These are phyloP conservation scores for Fusarium sp. DNA, from an alignment of 2,329 filamentous ascomycete genomes.

Conservation along the genomic window DNA sequence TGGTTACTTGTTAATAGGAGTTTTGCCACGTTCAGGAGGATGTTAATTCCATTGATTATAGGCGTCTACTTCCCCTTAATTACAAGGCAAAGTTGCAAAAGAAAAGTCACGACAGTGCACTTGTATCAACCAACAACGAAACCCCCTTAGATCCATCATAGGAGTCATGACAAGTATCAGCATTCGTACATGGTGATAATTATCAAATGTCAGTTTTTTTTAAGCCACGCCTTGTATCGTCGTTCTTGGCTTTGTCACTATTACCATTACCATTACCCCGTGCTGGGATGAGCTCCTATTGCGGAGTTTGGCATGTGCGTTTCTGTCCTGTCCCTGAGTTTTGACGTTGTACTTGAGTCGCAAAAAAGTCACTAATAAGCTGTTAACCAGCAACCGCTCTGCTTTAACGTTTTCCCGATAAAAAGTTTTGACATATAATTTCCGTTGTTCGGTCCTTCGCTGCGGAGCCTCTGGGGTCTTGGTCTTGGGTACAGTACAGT, in stretches of 20 bases:
- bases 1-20: not conserved
- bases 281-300: constrained; percentile 5
- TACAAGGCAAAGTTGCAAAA: constrained; percentile 1
- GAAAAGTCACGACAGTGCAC: constrained; percentile 6
- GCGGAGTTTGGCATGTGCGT: constrained; percentile 14
- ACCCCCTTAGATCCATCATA: constrained; percentile 1
- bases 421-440: constrained; percentile 9
- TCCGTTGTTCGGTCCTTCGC: constrained; percentile 9
- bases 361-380: constrained; percentile 4
- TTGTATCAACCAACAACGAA: constrained; percentile 4
- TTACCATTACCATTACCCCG: not conserved
- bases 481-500: not conserved
- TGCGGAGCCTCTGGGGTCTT: constrained; percentile 1
- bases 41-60: not conserved
- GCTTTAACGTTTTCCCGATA: constrained; percentile 7
- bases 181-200: not conserved
- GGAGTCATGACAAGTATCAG: not conserved
- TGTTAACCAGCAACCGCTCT: constrained; percentile 3
- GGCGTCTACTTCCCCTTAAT: not conserved
- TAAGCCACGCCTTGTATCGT: constrained; percentile 3
- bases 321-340: constrained; percentile 2
- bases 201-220: constrained; percentile 5
- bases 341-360: constrained; percentile 6
- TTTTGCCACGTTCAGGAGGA: not conserved
- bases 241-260: not conserved